Evolutionary conservation across 2,329 filamentous ascomycete genomes (phyloP).

Genomic region (Sporothrix luriei): DNA sequence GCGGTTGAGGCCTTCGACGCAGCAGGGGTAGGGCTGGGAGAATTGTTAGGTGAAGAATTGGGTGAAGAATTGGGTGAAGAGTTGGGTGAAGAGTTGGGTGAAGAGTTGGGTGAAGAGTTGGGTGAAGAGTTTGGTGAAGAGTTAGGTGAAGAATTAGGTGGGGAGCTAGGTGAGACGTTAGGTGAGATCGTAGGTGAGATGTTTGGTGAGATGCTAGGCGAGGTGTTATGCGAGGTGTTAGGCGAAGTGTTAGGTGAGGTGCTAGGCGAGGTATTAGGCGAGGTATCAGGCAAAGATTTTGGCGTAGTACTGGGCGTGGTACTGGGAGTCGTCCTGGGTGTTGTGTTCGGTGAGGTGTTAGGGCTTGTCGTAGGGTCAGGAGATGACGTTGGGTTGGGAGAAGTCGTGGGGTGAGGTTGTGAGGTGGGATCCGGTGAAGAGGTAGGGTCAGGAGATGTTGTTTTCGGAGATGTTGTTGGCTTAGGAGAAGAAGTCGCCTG

Average conservation of each 20-base stretch:
- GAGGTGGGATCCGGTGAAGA: not conserved
- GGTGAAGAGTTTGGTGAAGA: too few species aligned
- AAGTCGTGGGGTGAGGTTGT: not conserved
- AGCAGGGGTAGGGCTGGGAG: not conserved
- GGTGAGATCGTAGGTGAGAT: too few species aligned
- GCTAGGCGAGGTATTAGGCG: not conserved
- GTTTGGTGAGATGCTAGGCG: not conserved
- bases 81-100: too few species aligned
- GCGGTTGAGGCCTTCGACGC: constrained; percentile 8
- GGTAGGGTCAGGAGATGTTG: not conserved
- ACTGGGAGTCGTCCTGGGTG: not conserved
- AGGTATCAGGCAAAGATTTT: not conserved
- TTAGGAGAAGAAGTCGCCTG: not conserved
- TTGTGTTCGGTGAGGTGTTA: not conserved
- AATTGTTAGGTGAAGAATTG: not conserved
- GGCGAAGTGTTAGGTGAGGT: not conserved
- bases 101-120: too few species aligned
- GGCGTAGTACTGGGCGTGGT: not conserved
- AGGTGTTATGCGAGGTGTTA: not conserved
- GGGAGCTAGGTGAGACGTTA: too few species aligned
- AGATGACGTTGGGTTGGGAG: not conserved
- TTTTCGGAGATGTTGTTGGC: not conserved
- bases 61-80: too few species aligned
- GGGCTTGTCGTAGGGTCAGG: not conserved
- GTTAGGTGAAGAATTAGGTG: too few species aligned